A percentile compares a stretch with the other conserved stretches of the same genome.
Evolutionary conservation across 352 stramenopile species (phyloP).

Genomic region (Phytopythium boreale): DNA sequence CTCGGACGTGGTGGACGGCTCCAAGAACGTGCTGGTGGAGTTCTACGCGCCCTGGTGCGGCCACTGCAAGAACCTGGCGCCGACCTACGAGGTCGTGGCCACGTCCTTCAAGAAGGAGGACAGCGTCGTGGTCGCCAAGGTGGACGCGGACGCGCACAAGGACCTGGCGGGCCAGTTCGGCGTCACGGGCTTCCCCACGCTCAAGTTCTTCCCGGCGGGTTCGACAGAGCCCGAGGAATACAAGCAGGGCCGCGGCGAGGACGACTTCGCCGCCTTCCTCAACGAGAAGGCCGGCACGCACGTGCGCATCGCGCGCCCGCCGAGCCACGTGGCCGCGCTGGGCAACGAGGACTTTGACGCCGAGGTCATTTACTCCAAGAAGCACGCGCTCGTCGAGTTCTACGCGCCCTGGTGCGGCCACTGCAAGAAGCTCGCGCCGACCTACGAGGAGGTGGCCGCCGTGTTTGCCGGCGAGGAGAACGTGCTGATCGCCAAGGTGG

Average conservation of each 20-base stretch:
- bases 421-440: constrained; percentile 90
- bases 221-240: constrained; percentile 84
- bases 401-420: constrained; percentile 94
- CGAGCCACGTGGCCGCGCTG: constrained; percentile 63
- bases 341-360: constrained; percentile 68
- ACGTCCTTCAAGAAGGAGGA: constrained; percentile 84
- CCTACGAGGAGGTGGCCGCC: constrained; percentile 83
- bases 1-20: constrained; percentile 75
- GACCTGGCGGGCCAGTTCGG: constrained; percentile 80
- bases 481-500: constrained; percentile 83
- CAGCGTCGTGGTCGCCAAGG: constrained; percentile 82
- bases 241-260: constrained; percentile 76
- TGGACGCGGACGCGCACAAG: constrained; percentile 89
- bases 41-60: constrained; percentile 92
- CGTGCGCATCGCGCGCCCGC: constrained; percentile 66
- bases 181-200: constrained; percentile 91
- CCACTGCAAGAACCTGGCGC: constrained; percentile 88
- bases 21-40: constrained; percentile 84
- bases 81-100: constrained; percentile 83
- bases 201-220: constrained; percentile 90
- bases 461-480: constrained; percentile 75
- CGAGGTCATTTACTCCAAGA: constrained; percentile 78
- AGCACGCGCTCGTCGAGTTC: constrained; percentile 91
- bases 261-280: constrained; percentile 76
- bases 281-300: constrained; percentile 76